A percentile compares a stretch with the other conserved stretches of the same genome.
Evolutionary conservation across 2,329 filamentous ascomycete genomes (phyloP).

Genomic region (Epicoccum sorghinum): DNA sequence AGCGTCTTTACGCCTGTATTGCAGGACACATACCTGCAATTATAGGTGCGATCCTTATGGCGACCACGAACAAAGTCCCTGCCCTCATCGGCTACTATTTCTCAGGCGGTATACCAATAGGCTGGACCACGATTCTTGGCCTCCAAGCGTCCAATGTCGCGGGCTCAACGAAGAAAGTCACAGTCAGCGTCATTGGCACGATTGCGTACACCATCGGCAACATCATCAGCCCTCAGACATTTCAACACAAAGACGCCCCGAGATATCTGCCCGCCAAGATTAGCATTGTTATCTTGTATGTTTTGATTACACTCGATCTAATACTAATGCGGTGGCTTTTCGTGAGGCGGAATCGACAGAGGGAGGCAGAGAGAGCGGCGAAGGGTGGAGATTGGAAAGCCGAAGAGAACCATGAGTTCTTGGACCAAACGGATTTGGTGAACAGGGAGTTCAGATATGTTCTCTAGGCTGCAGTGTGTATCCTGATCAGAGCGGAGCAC

Average conservation of each 20-base stretch:
- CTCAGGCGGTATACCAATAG: conserved; percentile 47
- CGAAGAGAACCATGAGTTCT: conserved; percentile 27
- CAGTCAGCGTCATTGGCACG: conserved; percentile 41
- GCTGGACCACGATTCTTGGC: conserved; percentile 49
- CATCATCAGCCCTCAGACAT: conserved; percentile 53
- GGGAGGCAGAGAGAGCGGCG: conserved; percentile 16
- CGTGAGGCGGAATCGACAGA: conserved; percentile 22
- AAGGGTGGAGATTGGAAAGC: conserved; percentile 18
- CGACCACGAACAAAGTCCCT: conserved; percentile 45
- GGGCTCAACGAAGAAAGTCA: conserved; percentile 45
- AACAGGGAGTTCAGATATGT: conserved; percentile 30
- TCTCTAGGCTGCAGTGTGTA: not conserved
- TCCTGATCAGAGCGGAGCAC: too few relatives aligned
- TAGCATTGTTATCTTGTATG: conserved; percentile 48
- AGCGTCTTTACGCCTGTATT: conserved; percentile 40
- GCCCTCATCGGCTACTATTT: conserved; percentile 36
- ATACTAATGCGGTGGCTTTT: conserved; percentile 24
- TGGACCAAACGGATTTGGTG: conserved; percentile 25
- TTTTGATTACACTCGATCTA: conserved; percentile 40
- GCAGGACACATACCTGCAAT: conserved; percentile 46
- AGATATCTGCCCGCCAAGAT: conserved; percentile 48
- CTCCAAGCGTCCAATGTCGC: conserved; percentile 41
- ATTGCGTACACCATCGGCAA: conserved; percentile 50
- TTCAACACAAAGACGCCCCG: conserved; percentile 40
- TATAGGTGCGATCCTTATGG: conserved; percentile 49